Evolutionary conservation across 176 grass and related monocot species (phyloP).

Genomic region (Melocanna baccifera): DNA sequence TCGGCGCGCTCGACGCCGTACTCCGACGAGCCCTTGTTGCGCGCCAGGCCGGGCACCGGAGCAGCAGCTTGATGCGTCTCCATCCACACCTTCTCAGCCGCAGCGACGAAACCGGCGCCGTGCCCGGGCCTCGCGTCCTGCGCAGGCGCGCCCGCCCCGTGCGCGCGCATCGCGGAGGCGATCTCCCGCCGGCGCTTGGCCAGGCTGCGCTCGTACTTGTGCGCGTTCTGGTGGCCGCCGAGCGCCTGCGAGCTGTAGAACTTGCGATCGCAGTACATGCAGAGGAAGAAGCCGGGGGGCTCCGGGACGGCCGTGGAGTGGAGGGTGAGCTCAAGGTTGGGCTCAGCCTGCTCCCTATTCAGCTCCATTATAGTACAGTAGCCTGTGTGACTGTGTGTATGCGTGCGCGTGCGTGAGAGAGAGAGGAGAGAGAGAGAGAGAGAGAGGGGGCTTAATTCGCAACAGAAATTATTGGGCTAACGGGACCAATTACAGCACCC

Average conservation of each 20-base stretch:
- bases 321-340: constrained; percentile 53
- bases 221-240: constrained; percentile 88
- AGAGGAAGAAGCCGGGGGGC: constrained; percentile 69
- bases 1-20: not conserved
- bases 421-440: not conserved
- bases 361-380: constrained; percentile 32
- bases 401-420: too few relatives aligned
- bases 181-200: constrained; percentile 57
- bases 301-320: constrained; percentile 43
- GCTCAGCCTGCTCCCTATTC: constrained; percentile 33
- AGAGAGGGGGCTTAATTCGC: not conserved
- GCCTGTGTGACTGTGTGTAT: not conserved
- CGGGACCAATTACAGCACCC: constrained; percentile 1
- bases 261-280: constrained; percentile 83
- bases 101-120: not conserved
- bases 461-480: constrained; percentile 10
- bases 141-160: not conserved
- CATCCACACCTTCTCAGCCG: not conserved
- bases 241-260: constrained; percentile 91
- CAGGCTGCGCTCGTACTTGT: constrained; percentile 91
- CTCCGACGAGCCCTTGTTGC: not conserved
- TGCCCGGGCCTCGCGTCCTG: not conserved
- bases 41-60: not conserved
- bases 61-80: not conserved
- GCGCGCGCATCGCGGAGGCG: constrained; percentile 20